Conservation (phyloP, 1,284 basidiomycete species). For the Coniferiporia weirii region DNA sequence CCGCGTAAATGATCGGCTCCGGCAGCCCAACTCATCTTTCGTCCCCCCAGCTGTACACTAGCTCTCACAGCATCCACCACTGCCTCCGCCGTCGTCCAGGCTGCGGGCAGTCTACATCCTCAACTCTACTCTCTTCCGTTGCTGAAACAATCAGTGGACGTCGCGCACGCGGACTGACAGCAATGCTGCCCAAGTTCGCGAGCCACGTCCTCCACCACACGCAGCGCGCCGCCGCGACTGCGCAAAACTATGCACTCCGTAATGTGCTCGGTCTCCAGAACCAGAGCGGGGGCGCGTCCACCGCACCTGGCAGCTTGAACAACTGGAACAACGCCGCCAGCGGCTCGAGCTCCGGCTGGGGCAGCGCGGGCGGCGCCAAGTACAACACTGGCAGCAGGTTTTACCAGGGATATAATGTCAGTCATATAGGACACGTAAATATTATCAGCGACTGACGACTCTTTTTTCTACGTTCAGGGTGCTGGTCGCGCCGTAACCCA, state of each 20-base stretch:
- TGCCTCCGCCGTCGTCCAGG: not conserved
- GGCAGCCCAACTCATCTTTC: not conserved
- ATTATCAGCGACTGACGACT: slow-evolving; percentile 12
- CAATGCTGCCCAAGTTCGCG: slow-evolving; percentile 77
- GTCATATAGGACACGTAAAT: slow-evolving; percentile 20
- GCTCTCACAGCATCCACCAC: not conserved
- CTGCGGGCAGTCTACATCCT: not conserved
- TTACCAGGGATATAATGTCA: slow-evolving; percentile 53
- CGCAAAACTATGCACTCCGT: slow-evolving; percentile 63
- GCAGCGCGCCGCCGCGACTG: slow-evolving; percentile 65
- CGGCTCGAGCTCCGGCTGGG: slow-evolving; percentile 49
- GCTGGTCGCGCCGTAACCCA: slow-evolving; percentile 65
- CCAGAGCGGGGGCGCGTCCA: slow-evolving; percentile 27
- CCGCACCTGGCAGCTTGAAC: slow-evolving; percentile 26
- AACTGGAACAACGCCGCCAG: slow-evolving; percentile 37
- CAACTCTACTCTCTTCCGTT: not conserved
- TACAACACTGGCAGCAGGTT: slow-evolving; percentile 64
- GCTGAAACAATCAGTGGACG: not conserved
- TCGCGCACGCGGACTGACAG: not conserved
- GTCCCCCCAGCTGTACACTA: not conserved
- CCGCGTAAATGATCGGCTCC: not conserved
- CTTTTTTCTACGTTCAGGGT: slow-evolving; percentile 35
- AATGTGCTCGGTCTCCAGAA: slow-evolving; percentile 69
- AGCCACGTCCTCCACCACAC: slow-evolving; percentile 70
- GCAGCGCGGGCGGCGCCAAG: slow-evolving; percentile 56